A percentile compares a stretch with the other conserved stretches of the same genome.
These are phyloP conservation scores for Claviceps humidiphila DNA, from an alignment of 2,329 filamentous ascomycete genomes.

Conservation along the genomic window DNA sequence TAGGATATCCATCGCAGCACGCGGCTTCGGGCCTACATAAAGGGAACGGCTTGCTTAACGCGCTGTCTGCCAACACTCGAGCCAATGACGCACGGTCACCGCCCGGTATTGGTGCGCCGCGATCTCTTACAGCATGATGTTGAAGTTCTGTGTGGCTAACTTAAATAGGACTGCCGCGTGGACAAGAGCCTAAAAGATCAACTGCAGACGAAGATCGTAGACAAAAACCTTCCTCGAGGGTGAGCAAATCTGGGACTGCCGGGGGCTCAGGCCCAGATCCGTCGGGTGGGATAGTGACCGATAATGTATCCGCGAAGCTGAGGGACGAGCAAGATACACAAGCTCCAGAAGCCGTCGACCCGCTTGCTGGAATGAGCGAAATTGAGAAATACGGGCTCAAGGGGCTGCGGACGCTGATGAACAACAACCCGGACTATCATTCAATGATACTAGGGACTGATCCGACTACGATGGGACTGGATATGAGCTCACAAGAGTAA, in stretches of 20 bases:
- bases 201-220: constrained; percentile 21
- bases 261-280: constrained; percentile 26
- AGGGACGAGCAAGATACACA: constrained; percentile 30
- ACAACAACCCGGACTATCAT: constrained; percentile 49
- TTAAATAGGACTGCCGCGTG: constrained; percentile 21
- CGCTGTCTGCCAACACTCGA: constrained; percentile 46
- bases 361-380: constrained; percentile 46
- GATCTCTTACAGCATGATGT: not conserved
- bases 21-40: constrained; percentile 26
- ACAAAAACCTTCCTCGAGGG: constrained; percentile 30
- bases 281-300: constrained; percentile 34
- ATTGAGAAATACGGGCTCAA: constrained; percentile 54
- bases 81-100: constrained; percentile 36
- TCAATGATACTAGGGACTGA: constrained; percentile 48
- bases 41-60: constrained; percentile 50
- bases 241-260: constrained; percentile 22
- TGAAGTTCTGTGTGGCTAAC: constrained; percentile 10
- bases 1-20: constrained; percentile 39
- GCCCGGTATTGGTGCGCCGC: constrained; percentile 24
- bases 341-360: constrained; percentile 36
- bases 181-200: constrained; percentile 27
- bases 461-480: constrained; percentile 41
- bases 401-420: constrained; percentile 49
- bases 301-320: constrained; percentile 23
- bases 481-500: constrained; percentile 45